These are phyloP conservation scores for Cymbopogon citratus DNA, from an alignment of 176 grass and related monocot genomes.

Conservation along the genomic window DNA sequence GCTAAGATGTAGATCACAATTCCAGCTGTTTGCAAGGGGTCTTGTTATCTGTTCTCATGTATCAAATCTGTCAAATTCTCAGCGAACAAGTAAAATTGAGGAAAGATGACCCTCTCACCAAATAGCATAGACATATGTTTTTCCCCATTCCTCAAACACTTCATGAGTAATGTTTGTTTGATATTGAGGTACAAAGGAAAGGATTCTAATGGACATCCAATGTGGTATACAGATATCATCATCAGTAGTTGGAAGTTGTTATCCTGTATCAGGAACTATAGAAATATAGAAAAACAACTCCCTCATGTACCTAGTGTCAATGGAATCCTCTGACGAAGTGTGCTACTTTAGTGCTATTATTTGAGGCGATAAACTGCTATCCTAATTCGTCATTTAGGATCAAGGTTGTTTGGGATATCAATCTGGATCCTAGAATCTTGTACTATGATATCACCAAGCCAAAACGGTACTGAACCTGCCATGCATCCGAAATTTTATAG, in stretches of 20 bases:
- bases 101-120: not conserved
- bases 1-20: not conserved
- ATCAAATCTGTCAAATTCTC: not conserved
- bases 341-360: not conserved
- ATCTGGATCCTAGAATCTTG: too few relatives aligned
- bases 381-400: not conserved
- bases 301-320: not conserved
- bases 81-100: not conserved
- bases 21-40: not conserved
- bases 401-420: too few relatives aligned
- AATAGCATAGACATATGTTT: not conserved
- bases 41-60: not conserved
- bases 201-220: not conserved
- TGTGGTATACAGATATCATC: not conserved
- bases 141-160: not conserved
- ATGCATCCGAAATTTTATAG: not conserved
- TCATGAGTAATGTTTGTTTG: not conserved
- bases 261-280: constrained; percentile 1
- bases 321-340: not conserved
- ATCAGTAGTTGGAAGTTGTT: not conserved
- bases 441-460: not conserved
- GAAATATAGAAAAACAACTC: not conserved
- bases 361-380: not conserved
- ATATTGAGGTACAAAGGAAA: not conserved
- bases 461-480: not conserved